These are phyloP conservation scores for Irineochytrium annulatum DNA, from an alignment of 192 early-diverging fungal genomes.

Conservation along the genomic window DNA sequence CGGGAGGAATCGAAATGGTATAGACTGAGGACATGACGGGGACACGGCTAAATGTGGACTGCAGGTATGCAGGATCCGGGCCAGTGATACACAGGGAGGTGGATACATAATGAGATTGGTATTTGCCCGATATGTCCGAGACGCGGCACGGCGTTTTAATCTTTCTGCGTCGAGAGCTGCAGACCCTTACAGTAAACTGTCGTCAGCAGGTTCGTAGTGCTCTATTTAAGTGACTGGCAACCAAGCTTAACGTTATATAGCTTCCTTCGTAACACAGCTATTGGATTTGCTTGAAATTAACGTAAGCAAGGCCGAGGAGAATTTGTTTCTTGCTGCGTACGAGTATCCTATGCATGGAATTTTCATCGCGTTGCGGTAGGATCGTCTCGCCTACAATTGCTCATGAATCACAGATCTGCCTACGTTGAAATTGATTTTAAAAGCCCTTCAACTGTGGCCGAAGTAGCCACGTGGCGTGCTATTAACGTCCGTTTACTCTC, in stretches of 20 bases:
- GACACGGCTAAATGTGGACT: no score
- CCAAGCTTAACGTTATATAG: constrained; percentile 13
- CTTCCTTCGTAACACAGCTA: constrained; percentile 49
- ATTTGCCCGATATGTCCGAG: constrained; percentile 72
- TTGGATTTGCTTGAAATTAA: constrained; percentile 48
- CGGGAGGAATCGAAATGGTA: no score
- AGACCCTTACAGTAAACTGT: not conserved
- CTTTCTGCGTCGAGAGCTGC: not conserved
- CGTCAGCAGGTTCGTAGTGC: not conserved
- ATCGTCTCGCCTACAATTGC: not conserved
- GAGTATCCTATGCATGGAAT: constrained; percentile 54
- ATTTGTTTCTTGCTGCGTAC: constrained; percentile 47
- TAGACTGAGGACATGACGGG: no score
- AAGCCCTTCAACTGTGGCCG: not conserved
- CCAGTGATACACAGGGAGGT: constrained; percentile 54
- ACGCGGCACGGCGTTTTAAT: constrained; percentile 2
- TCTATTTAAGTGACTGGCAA: not conserved
- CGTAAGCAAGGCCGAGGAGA: constrained; percentile 35
- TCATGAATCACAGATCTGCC: not conserved
- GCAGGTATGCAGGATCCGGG: no score
- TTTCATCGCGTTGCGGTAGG: constrained; percentile 51
- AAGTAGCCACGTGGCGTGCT: constrained; percentile 11
- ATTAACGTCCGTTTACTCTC: constrained; percentile 7
- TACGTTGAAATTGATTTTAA: constrained; percentile 17
- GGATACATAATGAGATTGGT: constrained; percentile 74